Evolutionary conservation across 2,329 filamentous ascomycete genomes (phyloP), one percentile per base, ranked within the genome.

Genomic region (Aspergillus hortae): DNA sequence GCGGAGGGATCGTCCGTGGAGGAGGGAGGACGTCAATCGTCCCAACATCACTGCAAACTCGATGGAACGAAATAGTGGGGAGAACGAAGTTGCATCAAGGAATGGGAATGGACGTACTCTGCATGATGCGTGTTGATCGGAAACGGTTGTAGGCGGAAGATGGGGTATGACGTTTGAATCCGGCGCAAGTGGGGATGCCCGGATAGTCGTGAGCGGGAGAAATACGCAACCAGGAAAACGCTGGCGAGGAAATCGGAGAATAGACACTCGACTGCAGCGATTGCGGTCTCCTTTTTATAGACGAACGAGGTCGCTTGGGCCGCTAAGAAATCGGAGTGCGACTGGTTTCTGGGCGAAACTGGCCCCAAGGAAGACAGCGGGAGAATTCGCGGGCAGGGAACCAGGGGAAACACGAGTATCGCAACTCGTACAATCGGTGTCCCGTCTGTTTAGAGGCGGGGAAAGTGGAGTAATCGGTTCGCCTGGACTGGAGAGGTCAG

Each of bases 51-150:
- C 27, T 7, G 27, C 27, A 30, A 4, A 10, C 7, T 30, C 6
- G 27, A 30, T 30, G 27, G 27, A 30, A 30, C 10, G 35, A 44
- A 32, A 44, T 50, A 44, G 40, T 30, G 47, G 36, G n/a, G 41
- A 17, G 15, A 38, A 11, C 14, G n/a, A 14, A 41, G 21, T 33
- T 15, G 40, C 30, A 36, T 19, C 12, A 33, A 45, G 33, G 47
- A 47, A 51, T 21, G 30, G 42, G 19, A 30, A 40, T 49, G 36
- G 48, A 63, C 66, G 27, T 67, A 73, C 70, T 71, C 55, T 71
- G 68, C 68, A 73, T 72, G 47, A 56, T 66, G 58, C 47, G 53
- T 48, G 21, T 36, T 41, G 48, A 56, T 53, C 46, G 44, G 49
- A 33, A 41, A 56, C 47, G 54, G 52, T 46, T 48, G 42, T 43